These are phyloP conservation scores for Serendipita sp. DNA, from an alignment of 768 basidiomycete species.

Conservation along the genomic window DNA sequence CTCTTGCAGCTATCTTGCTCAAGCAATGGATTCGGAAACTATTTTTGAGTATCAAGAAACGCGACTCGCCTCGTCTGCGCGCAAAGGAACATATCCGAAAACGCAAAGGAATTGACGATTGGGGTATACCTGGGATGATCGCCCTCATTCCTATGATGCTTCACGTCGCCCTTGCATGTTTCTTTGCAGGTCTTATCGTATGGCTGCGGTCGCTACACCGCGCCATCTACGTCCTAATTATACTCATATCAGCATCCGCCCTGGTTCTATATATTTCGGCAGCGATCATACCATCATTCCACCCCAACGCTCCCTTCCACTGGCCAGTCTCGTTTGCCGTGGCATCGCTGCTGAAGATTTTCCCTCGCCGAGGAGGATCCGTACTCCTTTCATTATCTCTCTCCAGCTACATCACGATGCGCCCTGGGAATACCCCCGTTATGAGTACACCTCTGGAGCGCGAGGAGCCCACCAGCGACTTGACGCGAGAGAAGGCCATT, in stretches of 20 bases:
- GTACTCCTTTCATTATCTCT: background rate
- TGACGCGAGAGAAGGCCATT: background rate
- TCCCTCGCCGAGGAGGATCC: no score
- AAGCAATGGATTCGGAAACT: constrained; percentile 4
- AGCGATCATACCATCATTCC: background rate
- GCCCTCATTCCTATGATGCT: background rate
- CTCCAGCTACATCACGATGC: background rate
- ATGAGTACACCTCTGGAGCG: no score
- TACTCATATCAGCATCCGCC: background rate
- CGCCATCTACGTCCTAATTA: background rate
- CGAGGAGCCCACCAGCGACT: background rate
- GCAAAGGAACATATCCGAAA: background rate
- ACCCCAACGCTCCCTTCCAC: background rate
- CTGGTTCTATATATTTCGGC: background rate
- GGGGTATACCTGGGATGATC: background rate
- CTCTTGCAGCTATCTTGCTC: background rate
- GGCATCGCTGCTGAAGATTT: background rate
- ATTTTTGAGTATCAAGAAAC: background rate
- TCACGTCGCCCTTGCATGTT: background rate
- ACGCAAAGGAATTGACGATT: background rate
- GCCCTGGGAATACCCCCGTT: background rate
- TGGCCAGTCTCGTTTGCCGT: background rate
- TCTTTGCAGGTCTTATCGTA: background rate
- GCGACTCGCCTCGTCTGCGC: no score
- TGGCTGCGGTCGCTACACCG: background rate